A percentile compares a stretch with the other conserved stretches of the same genome.
phyloP scores from a whole-genome alignment of 495 filamentous ascomycete species.

The Podospora australis region DNA sequence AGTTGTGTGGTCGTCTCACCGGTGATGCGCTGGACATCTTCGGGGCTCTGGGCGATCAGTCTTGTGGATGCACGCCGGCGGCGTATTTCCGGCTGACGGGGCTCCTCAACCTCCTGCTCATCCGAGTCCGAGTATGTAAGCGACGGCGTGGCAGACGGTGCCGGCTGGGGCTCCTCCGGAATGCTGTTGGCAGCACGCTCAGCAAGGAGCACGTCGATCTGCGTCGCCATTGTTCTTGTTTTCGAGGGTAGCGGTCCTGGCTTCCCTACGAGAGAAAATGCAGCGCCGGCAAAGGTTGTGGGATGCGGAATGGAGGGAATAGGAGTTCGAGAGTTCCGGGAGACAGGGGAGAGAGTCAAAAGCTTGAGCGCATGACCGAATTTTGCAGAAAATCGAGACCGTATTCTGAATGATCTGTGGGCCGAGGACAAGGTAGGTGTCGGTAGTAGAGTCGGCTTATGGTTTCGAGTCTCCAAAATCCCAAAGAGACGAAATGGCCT shows the following conservation, averaged over 20 bases:
- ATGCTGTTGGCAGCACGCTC: conserved; percentile 25
- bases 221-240: conserved; percentile 19
- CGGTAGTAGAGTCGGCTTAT: not conserved
- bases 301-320: not conserved
- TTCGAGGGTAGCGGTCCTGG: too few species aligned
- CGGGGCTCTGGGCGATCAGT: conserved; percentile 66
- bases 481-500: not conserved
- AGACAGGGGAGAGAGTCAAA: not conserved
- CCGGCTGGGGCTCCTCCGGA: conserved; percentile 28
- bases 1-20: conserved; percentile 54
- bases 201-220: conserved; percentile 25
- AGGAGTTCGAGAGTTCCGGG: not conserved
- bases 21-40: conserved; percentile 66
- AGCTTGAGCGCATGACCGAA: conserved; percentile 10
- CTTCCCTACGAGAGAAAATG: too few species aligned
- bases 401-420: not conserved
- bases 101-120: conserved; percentile 36
- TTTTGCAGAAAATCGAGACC: not conserved
- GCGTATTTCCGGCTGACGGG: conserved; percentile 32
- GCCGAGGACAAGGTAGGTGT: not conserved
- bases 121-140: conserved; percentile 45
- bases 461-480: too few species aligned
- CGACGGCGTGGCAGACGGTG: conserved; percentile 41
- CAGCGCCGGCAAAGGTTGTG: too few species aligned
- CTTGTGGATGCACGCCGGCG: conserved; percentile 71